Conservation (phyloP, 139 green algal species). For the Haematococcus sp. region DNA sequence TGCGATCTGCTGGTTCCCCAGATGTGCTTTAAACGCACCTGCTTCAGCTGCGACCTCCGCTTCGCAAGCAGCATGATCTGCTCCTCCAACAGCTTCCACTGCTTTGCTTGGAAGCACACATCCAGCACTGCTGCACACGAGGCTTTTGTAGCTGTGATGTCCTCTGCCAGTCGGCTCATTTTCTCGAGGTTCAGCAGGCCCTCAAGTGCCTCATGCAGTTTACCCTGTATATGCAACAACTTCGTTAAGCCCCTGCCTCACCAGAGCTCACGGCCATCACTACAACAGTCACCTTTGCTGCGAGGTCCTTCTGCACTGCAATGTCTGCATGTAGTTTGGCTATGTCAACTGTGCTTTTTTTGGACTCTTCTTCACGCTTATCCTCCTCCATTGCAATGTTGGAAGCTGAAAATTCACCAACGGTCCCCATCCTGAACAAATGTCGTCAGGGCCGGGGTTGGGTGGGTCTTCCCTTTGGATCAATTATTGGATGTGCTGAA, state of each 20-base stretch:
- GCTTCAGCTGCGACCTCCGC: slow-evolving; percentile 93
- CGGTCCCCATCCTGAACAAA: not conserved
- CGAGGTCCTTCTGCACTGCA: slow-evolving; percentile 31
- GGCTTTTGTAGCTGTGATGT: slow-evolving; percentile 75
- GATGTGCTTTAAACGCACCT: slow-evolving; percentile 45
- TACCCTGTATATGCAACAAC: slow-evolving; percentile 2
- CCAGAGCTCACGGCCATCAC: not conserved
- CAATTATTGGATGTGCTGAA: too few relatives aligned
- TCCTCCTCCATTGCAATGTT: slow-evolving; percentile 59
- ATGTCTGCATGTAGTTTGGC: slow-evolving; percentile 58
- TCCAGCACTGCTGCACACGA: slow-evolving; percentile 83
- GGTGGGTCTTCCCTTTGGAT: too few relatives aligned
- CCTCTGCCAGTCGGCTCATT: slow-evolving; percentile 74
- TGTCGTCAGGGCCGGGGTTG: too few relatives aligned
- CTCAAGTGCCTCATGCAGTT: slow-evolving; percentile 64
- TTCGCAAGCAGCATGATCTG: slow-evolving; percentile 94
- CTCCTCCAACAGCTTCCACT: slow-evolving; percentile 93
- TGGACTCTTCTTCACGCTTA: slow-evolving; percentile 43
- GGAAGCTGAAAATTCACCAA: slow-evolving; percentile 53
- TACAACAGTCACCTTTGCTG: slow-evolving; percentile 35
- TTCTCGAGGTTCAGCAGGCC: slow-evolving; percentile 86
- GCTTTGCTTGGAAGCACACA: slow-evolving; percentile 62
- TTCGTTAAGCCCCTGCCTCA: not conserved
- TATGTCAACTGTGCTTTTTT: slow-evolving; percentile 55
- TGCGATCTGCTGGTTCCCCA: not conserved